These are phyloP conservation scores for Phaeotremella fagi DNA, from an alignment of 768 basidiomycete genomes.

Conservation along the genomic window DNA sequence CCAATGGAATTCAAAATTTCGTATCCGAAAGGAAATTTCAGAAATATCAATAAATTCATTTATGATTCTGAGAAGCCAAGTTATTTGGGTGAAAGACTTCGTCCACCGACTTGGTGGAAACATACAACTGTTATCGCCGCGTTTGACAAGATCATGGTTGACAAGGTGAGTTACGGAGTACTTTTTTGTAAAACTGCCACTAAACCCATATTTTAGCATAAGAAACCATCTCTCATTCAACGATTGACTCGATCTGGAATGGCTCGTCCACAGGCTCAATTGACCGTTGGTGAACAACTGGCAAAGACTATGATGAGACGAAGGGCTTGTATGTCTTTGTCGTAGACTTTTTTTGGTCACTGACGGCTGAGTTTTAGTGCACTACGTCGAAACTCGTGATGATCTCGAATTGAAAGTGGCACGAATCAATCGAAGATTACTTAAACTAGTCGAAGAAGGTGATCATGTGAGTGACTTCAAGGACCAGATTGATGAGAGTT, in stretches of 20 bases:
- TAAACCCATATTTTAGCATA: conserved; percentile 59
- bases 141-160: conserved; percentile 78
- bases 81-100: conserved; percentile 81
- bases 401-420: conserved; percentile 75
- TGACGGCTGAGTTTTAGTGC: too few species aligned
- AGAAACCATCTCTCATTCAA: conserved; percentile 81
- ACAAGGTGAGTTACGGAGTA: conserved; percentile 59
- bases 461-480: conserved; percentile 32
- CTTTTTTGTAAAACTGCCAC: too few species aligned
- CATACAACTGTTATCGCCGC: conserved; percentile 84
- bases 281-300: conserved; percentile 74
- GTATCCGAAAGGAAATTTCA: conserved; percentile 85
- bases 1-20: conserved; percentile 87
- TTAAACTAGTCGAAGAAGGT: conserved; percentile 34
- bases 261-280: conserved; percentile 64
- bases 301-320: conserved; percentile 85
- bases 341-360: neutral
- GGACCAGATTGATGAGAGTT: conserved; percentile 55
- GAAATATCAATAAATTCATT: conserved; percentile 85
- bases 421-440: conserved; percentile 31
- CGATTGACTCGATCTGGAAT: conserved; percentile 72
- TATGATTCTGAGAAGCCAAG: conserved; percentile 71
- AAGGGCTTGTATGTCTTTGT: conserved; percentile 55
- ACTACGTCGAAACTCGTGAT: conserved; percentile 88
- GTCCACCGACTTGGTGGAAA: conserved; percentile 91